Base-by-base conservation (phyloP, 441 rosid species). In the Populus hybrid region DNA sequence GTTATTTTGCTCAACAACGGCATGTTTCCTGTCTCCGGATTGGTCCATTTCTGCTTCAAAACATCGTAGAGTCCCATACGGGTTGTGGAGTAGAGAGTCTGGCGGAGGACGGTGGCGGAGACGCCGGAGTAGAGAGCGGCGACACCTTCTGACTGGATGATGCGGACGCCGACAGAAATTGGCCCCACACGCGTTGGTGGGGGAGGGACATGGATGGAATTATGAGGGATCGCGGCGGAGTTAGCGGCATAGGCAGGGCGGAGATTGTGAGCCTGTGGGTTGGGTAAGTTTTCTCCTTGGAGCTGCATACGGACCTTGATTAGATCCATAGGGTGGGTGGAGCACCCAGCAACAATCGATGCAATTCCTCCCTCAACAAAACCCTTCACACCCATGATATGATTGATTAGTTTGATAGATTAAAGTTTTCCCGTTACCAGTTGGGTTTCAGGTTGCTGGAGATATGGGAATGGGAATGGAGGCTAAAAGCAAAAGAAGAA, bases 41-140 rank as follows among this genome's bases (percentile, higher is more conserved):
- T 83, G 57, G 93, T 85, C 95, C 93, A 93, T 67, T 86, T 86
- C 14, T 78, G 83, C 61, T 93, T 91, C 40, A 93, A 42, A 14
- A 93, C 72, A 53, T 91, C 95, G 78, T 93, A 93, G 7, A 93
- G 87, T 20, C 97, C 97, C 97, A 91, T 91, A 4, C 95, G 84
- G 18, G 97, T 93, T 74, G 97, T 91, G 35, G 97, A 93, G 71
- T 93, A 93, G 8, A 91, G 92, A 5, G 93, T 79, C 79, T 93
- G 97, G 10, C 96, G 92, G 80, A 91, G 92, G 10, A 90, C 88
- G 67, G 97, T 90, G 70, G 95, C 95, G 61, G 95, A 93, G 14
- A 92, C 89, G 70, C 95, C 95, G 72, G 95, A 87, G 84, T 83
- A 91, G 18, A 92, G 77, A 6, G 93, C 93, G 8, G 87, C 80